Evolutionary conservation across 768 basidiomycete species (phyloP), one percentile per base, ranked within the genome.

Genomic region (Pleurotus tuoliensis): DNA sequence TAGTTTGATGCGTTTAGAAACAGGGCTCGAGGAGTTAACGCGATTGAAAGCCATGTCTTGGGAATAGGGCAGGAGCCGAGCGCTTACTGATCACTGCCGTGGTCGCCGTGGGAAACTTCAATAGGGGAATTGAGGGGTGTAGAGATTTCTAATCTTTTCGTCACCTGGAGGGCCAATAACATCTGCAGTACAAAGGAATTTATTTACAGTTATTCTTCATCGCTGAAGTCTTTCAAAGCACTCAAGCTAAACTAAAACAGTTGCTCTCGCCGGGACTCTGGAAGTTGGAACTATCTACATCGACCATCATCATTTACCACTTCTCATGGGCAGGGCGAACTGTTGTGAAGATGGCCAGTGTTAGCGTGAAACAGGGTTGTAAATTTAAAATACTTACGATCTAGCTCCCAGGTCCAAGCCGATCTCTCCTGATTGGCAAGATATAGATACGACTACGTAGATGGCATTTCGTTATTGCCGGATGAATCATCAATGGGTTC

Each of bases 341-440:
- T 75, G 55, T 5, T 43, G 40, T n/a, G 41, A 16, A 16, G n/a
- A 16, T 12, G 9, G 43, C n/a, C 46, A 24, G 44, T 24, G 12
- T 30, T 37, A 34, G 30, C 8, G 58, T 39, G 15, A 37, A 27
- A 18, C 1, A 16, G n/a, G 25, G 55, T 20, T 22, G 11, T 9
- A 16, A 41, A 25, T 13, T 47, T 41, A 16, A n/a, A 49, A 20
- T 16, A 71, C 88, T 74, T 64, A 90, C 89, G 73, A 60, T 91
- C 89, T 24, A 91, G 75, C 65, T 91, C 89, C 88, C 88, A 91
- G 8, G 86, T 85, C 86, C 81, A 88, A 8, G 86, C 80, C 34
- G 86, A 86, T 27, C 81, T 77, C 54, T 88, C 86, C 69, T 90
- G 89, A 50, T 82, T 78, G 5, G 74, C 79, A 18, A 91, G 81